Evolutionary conservation across 176 grass and related monocot genomes (phyloP).

Genomic region (Ampelocalamus luodianensis): DNA sequence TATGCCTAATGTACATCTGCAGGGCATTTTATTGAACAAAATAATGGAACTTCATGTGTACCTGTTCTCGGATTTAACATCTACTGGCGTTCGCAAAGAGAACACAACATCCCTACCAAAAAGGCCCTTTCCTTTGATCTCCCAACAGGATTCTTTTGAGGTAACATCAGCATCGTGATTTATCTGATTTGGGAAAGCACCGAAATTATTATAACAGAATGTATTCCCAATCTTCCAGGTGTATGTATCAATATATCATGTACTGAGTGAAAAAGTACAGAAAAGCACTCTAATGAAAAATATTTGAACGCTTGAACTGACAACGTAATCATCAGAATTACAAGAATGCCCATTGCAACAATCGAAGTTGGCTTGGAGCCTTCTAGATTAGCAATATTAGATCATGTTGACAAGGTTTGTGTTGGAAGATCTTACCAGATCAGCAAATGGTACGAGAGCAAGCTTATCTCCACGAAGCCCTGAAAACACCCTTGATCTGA

Average conservation of each 20-base stretch:
- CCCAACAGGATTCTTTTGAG: constrained; percentile 75
- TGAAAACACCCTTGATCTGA: constrained; percentile 89
- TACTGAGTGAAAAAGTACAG: neutral
- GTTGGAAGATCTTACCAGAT: constrained; percentile 65
- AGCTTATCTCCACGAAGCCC: constrained; percentile 84
- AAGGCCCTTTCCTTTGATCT: constrained; percentile 91
- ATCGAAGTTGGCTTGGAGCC: neutral
- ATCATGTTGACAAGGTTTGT: neutral
- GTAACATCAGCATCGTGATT: constrained; percentile 73
- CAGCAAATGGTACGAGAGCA: constrained; percentile 92
- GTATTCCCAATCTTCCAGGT: constrained; percentile 1
- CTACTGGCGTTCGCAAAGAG: constrained; percentile 66
- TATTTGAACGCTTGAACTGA: constrained; percentile 5
- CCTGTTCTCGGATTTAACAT: constrained; percentile 81
- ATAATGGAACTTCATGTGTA: constrained; percentile 33
- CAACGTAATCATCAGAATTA: neutral
- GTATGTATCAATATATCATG: constrained; percentile 17
- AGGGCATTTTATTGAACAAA: neutral
- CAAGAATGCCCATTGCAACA: neutral
- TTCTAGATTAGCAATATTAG: neutral
- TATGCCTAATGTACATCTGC: neutral
- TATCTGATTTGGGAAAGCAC: constrained; percentile 59
- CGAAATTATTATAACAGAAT: constrained; percentile 32
- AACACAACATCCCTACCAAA: constrained; percentile 75
- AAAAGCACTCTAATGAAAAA: constrained; percentile 7